Conservation (phyloP, 2,329 filamentous ascomycete genomes). For the Talaromyces piceae region DNA sequence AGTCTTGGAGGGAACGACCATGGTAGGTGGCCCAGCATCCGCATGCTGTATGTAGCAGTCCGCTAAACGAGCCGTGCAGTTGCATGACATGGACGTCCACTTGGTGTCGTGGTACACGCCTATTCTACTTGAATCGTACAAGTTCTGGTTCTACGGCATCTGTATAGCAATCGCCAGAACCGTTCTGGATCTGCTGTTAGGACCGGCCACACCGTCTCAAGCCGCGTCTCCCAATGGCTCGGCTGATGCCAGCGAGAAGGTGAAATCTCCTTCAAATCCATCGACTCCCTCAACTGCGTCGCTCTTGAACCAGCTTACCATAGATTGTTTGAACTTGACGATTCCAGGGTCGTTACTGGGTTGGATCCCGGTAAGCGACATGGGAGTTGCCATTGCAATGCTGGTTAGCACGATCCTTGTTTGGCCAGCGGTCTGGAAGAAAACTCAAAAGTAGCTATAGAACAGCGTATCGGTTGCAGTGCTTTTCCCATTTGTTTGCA, state of each 20-base stretch:
- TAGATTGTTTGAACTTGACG: slow-evolving; percentile 5
- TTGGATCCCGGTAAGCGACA: slow-evolving; percentile 4
- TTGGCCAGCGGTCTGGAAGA: slow-evolving; percentile 5
- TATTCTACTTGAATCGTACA: slow-evolving; percentile 5
- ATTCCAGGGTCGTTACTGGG: slow-evolving; percentile 5
- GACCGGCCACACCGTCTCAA: background rate
- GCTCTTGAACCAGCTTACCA: slow-evolving; percentile 5
- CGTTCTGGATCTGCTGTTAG: background rate
- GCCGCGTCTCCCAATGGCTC: background rate
- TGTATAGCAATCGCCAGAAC: slow-evolving; percentile 4
- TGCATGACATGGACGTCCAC: slow-evolving; percentile 8
- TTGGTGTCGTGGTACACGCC: slow-evolving; percentile 7
- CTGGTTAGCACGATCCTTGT: slow-evolving; percentile 4
- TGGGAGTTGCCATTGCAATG: slow-evolving; percentile 6
- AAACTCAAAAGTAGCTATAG: slow-evolving; percentile 3
- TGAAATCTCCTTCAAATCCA: background rate
- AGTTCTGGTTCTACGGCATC: slow-evolving; percentile 9
- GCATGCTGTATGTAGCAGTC: background rate
- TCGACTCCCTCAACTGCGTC: background rate
- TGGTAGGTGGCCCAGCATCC: background rate
- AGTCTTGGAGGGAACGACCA: slow-evolving; percentile 4
- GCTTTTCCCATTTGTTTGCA: no score
- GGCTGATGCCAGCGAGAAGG: slow-evolving; percentile 3
- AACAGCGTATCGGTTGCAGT: no score
- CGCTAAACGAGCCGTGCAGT: background rate